Conservation (phyloP, 805 yeast species). For the Priceomyces haplophilus region DNA sequence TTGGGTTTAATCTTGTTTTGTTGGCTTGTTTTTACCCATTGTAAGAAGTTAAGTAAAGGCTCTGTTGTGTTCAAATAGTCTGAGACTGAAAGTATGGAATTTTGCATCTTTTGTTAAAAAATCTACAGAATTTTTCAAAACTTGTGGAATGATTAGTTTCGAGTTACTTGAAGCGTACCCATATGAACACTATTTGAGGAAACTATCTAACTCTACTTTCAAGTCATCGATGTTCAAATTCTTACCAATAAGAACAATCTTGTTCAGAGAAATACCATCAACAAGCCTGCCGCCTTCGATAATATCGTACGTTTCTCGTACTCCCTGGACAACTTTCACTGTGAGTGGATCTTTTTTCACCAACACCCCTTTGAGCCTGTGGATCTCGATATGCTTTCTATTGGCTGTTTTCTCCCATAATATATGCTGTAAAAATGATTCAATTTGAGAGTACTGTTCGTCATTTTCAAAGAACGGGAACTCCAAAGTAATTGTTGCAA, state of each 20-base stretch:
- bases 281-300: slow-evolving; percentile 43
- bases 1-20: no score
- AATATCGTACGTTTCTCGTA: slow-evolving; percentile 86
- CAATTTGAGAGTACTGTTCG: slow-evolving; percentile 46
- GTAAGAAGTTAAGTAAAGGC: no score
- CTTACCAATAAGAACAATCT: slow-evolving; percentile 76
- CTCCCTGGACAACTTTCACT: slow-evolving; percentile 80
- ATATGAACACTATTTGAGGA: not conserved
- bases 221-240: slow-evolving; percentile 42
- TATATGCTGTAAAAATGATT: slow-evolving; percentile 61
- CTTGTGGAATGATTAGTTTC: not conserved
- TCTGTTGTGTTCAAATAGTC: no score
- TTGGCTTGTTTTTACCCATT: no score
- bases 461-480: slow-evolving; percentile 40
- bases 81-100: not conserved
- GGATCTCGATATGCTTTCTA: slow-evolving; percentile 58
- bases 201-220: slow-evolving; percentile 25
- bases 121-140: not conserved
- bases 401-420: slow-evolving; percentile 66
- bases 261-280: slow-evolving; percentile 43
- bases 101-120: not conserved
- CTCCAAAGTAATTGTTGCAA: slow-evolving; percentile 37
- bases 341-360: slow-evolving; percentile 29
- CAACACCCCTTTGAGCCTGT: slow-evolving; percentile 77
- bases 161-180: not conserved